These are phyloP conservation scores for Lolium multiflorum DNA, from an alignment of 176 grass and related monocot species.

Conservation along the genomic window DNA sequence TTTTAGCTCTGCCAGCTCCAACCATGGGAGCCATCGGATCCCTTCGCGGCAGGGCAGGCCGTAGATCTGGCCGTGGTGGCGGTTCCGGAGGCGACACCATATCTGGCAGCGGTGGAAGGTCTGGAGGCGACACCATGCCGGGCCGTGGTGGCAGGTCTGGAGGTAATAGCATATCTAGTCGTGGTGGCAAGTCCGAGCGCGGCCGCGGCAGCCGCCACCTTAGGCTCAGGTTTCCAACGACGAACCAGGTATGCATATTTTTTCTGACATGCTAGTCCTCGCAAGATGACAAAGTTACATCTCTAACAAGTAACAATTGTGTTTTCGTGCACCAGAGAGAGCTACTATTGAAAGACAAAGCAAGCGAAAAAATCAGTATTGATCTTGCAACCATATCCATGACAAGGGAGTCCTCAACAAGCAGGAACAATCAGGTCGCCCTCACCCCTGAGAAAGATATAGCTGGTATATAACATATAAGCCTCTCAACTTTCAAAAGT, in stretches of 20 bases:
- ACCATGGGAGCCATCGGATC: not conserved
- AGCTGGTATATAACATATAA: not conserved
- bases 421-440: not conserved
- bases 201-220: not conserved
- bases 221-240: not conserved
- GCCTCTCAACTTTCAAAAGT: not conserved
- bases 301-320: not conserved
- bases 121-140: not conserved
- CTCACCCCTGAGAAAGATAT: not conserved
- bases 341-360: not conserved
- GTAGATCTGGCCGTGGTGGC: not conserved
- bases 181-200: not conserved
- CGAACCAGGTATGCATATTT: not conserved
- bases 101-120: not conserved
- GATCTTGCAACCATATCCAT: not conserved
- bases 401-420: not conserved
- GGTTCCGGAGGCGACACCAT: not conserved
- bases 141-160: not conserved
- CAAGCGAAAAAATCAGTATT: not conserved
- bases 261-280: not conserved
- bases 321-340: not conserved
- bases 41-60: not conserved
- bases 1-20: not conserved
- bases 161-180: too few species aligned
- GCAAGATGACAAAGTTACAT: not conserved